Base-by-base conservation (phyloP, 192 early-diverging fungal species). In the Coemansia sp. region DNA sequence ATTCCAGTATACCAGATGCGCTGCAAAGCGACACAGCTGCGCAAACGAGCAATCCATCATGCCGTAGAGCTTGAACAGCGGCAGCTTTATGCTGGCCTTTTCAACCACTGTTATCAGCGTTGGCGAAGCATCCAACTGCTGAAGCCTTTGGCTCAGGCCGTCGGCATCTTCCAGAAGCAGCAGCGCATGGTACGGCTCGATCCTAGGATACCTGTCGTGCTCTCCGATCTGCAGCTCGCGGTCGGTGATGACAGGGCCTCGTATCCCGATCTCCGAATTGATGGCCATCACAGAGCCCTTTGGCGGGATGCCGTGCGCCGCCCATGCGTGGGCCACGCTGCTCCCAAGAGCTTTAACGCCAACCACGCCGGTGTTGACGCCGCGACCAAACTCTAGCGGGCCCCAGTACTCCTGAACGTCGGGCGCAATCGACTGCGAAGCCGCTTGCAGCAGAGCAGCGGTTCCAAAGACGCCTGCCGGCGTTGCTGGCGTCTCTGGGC, bases 1-100 rank as follows among this genome's bases (percentile, higher is more conserved):
- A 60, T 86, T 77, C 96, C 96, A 98, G 72, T 92, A 95, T 30
- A 96, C 91, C 32, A 98, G 76, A 75, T 98, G 96, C 0, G 94
- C 90, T 5, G 90, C 94, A 22, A 95, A 66, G 16, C 92, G 85
- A 72, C 93, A 97, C 2, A 98, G 86, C 66, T 96, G 96, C 0
- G 94, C 90, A 54, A 95, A 84, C n/a, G 96, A 96, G 74, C 95
- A 97, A 74, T 94, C 94, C 25, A 97, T 67, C 31, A 89, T 77
- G 16, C 89, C 74, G 72, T 93, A 90, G 25, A 98, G 83, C 65
- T 93, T 87, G 29, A 92, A 86, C 42, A 98, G 85, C 51, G 76
- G 32, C 33, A 66, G 71, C 10, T 67, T 71, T 5, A 73, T 70
- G 57, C 58, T 54, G 14, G 70, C 66, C 52, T 62, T 66, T 3